Evolutionary conservation across 208 protist species (phyloP), one percentile per base, ranked within the genome.

Genomic region (Porcisia deanei): DNA sequence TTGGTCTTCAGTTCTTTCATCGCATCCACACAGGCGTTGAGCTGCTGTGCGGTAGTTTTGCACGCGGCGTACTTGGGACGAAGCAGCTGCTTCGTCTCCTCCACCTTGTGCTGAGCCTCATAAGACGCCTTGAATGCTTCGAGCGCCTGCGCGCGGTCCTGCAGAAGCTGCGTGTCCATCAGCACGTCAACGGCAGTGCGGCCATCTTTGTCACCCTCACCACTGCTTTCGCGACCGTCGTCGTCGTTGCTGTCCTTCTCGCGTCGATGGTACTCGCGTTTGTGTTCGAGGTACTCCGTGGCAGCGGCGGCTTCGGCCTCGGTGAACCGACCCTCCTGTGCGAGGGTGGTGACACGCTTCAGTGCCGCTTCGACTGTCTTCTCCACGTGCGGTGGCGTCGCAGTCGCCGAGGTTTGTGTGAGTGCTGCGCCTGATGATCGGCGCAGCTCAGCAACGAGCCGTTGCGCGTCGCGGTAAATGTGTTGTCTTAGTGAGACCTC

Each of bases 121-220:
- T 94, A 98, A 22, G 90, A 94, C 30, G 82, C 81, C 54, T 90
- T 94, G 83, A 98, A 98, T 3, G 88, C 79, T 71, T 98, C 95
- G 68, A 97, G 95, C 43, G 93, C 91, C 66, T 80, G 77, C 2
- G 93, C 82, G 54, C 93, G 90, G 84, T 98, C 89, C 22, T 92
- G 75, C 34, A 97, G 63, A 4, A 98, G 82, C 12, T 87, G 84
- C 57, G 84, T 80, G 57, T 96, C 91, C 10, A 87, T 85, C n/a
- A 97, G 84, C 53, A 90, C 82, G 20, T 81, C 71, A 47, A 85
- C 77, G 1, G 66, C 77, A 0, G 71, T 69, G 30, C 77, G 77
- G 9, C 30, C 9, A 37, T 81, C 57, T 0, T 9, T 4, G 85
- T 83, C 25, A 96, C 76, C 49, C 86, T 75, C 7, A 76, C 64